Conservation (phyloP, 2,329 filamentous ascomycete species). For the Curvularia sp. region DNA sequence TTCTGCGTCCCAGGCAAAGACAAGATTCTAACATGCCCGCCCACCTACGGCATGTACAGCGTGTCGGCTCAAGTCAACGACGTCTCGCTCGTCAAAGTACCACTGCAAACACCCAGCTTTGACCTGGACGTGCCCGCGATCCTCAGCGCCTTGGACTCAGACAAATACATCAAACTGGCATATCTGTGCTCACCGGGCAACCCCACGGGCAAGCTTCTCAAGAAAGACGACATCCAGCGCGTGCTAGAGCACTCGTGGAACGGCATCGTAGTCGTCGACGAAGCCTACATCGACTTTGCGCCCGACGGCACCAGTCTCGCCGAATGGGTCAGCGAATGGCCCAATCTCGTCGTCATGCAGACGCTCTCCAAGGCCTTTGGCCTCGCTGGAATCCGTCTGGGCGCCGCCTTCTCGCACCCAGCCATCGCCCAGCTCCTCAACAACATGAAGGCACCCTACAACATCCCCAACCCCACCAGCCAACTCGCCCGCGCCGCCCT, state of each 20-base stretch:
- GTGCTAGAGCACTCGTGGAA: conserved; percentile 94
- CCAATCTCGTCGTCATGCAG: conserved; percentile 97
- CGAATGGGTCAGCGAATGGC: conserved; percentile 90
- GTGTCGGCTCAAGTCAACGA: conserved; percentile 97
- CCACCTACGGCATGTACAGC: conserved; percentile 98
- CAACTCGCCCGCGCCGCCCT: conserved; percentile 79
- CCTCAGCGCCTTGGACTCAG: conserved; percentile 67
- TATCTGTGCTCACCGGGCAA: conserved; percentile 97
- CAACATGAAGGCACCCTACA: conserved; percentile 94
- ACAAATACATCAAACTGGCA: conserved; percentile 77
- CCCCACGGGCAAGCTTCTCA: conserved; percentile 81
- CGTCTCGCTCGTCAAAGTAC: conserved; percentile 83
- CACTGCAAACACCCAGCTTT: conserved; percentile 77
- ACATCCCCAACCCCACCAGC: conserved; percentile 87
- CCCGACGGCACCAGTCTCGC: conserved; percentile 80
- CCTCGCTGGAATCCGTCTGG: conserved; percentile 89
- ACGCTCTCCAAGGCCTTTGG: conserved; percentile 98
- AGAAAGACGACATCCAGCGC: conserved; percentile 74
- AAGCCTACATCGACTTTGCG: conserved; percentile 96
- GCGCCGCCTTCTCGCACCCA: conserved; percentile 79
- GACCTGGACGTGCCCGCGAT: conserved; percentile 74
- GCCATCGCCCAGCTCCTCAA: conserved; percentile 83
- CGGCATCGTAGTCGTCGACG: conserved; percentile 89
- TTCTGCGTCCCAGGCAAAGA: conserved; percentile 90
- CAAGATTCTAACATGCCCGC: conserved; percentile 91